Evolutionary conservation across 2,329 filamentous ascomycete genomes (phyloP), one percentile per base, ranked within the genome.

Genomic region (Pestalotiopsis sp.): DNA sequence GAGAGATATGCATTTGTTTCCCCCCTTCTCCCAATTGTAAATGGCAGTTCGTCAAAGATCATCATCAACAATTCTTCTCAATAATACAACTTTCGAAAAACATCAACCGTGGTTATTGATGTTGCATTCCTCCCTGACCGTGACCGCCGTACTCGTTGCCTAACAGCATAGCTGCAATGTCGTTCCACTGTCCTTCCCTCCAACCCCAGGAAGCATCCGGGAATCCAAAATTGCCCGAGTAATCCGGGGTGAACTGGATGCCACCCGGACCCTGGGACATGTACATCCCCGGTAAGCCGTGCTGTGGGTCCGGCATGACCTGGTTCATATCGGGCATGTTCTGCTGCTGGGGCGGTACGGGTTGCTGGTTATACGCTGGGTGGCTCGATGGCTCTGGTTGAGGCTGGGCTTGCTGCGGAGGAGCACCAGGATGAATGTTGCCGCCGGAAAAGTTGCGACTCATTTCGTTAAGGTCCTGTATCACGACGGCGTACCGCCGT

Each of bases 401-500:
- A 7, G 65, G 17, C 36, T 59, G 27, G n/a, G 65, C 27, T 6
- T 57, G 65, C 27, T 59, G 41, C 7, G 52, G 14, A 14, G 52
- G 17, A 7, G 36, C n/a, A 4, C 39, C n/a, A 14, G 59, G 31
- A 6, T 36, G 27, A 62, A 39, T 27, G 13, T 56, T 25, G 3
- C 23, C 56, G 17, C 38, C 56, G 3, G 69, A 56, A 59, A 73
- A 71, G n/a, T 73, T 68, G 6, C 67, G 63, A 12, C 68, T 71
- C 70, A 70, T 72, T 12, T 68, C 45, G 38, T 79, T 76, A 3
- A 81, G 71, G 41, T 82, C 80, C 4, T 77, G 75, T 6, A 81
- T 72, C 9, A 82, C 73, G 4, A 76, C 76, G 9, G 78, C 78
- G 69, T 78, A 82, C 56, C 79, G 80, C 31, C 75, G 72, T 57